Conservation (phyloP, 148 eudicot species). For the Chenopodium berlandieri region DNA sequence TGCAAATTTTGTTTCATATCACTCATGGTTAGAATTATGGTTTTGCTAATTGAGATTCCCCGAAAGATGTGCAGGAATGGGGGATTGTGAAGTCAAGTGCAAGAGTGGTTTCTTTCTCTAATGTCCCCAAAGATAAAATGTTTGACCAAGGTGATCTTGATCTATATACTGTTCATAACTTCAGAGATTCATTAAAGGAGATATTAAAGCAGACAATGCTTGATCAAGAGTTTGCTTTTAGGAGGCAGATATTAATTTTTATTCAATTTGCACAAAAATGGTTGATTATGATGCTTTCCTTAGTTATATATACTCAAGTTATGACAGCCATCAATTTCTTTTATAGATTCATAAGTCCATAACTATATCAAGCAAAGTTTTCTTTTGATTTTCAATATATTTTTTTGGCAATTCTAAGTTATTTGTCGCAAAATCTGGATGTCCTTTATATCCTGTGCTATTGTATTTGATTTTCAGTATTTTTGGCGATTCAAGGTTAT, state of each 20-base stretch:
- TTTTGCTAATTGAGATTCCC: too few species aligned
- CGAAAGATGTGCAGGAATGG: constrained; percentile 24
- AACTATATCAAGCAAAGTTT: neutral
- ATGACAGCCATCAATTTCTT: neutral
- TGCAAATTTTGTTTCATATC: too few species aligned
- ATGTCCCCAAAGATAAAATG: constrained; percentile 33
- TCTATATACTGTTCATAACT: constrained; percentile 29
- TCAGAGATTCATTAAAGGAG: constrained; percentile 32
- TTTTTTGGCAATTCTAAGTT: neutral
- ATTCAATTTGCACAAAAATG: neutral
- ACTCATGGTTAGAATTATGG: too few species aligned
- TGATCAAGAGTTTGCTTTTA: constrained; percentile 49
- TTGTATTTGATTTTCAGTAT: too few species aligned
- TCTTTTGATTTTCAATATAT: too few species aligned
- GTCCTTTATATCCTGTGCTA: neutral
- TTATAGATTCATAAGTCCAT: neutral
- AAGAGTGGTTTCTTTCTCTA: constrained; percentile 6
- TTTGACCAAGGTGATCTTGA: constrained; percentile 33
- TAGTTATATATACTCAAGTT: neutral
- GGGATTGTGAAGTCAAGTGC: constrained; percentile 16
- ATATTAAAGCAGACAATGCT: constrained; percentile 29
- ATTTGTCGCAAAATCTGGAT: constrained; percentile 9
- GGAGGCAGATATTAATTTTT: constrained; percentile 45
- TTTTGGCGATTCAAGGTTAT: too few species aligned
- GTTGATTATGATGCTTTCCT: neutral